These are phyloP conservation scores for Prunus salicina DNA, from an alignment of 306 rosid species.

Conservation along the genomic window DNA sequence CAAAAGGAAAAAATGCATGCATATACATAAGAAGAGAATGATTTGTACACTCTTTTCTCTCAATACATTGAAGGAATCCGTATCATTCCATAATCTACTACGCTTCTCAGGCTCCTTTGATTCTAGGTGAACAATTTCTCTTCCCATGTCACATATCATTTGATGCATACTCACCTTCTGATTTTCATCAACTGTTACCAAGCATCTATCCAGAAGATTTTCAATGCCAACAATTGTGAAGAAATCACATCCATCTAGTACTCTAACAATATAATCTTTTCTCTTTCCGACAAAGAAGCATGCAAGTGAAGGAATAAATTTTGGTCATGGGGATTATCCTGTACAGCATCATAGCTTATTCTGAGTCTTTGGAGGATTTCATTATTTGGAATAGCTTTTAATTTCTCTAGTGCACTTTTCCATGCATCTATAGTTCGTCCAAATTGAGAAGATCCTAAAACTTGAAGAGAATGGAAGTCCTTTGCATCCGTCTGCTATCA, in stretches of 20 bases:
- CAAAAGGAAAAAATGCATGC: no score
- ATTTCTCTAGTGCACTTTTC: not conserved
- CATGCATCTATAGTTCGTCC: not conserved
- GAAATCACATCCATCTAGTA: not conserved
- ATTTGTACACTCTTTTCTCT: no score
- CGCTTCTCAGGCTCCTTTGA: no score
- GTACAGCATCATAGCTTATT: not conserved
- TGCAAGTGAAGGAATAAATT: not conserved
- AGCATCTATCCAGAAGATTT: no score
- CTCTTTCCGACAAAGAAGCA: not conserved
- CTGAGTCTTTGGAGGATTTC: not conserved
- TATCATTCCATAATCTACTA: no score
- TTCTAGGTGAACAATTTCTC: no score
- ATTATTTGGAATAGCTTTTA: not conserved
- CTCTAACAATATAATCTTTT: not conserved
- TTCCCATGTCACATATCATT: not conserved
- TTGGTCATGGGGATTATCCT: not conserved
- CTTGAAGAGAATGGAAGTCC: not conserved
- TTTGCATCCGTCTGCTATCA: not conserved
- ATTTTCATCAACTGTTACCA: no score
- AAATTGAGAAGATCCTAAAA: not conserved
- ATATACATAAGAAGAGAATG: no score
- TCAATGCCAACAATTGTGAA: not conserved
- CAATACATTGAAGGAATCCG: no score
- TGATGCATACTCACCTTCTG: not conserved